These are phyloP conservation scores for Pleoardoris graminearum DNA, from an alignment of 2,329 filamentous ascomycete genomes.

Conservation along the genomic window DNA sequence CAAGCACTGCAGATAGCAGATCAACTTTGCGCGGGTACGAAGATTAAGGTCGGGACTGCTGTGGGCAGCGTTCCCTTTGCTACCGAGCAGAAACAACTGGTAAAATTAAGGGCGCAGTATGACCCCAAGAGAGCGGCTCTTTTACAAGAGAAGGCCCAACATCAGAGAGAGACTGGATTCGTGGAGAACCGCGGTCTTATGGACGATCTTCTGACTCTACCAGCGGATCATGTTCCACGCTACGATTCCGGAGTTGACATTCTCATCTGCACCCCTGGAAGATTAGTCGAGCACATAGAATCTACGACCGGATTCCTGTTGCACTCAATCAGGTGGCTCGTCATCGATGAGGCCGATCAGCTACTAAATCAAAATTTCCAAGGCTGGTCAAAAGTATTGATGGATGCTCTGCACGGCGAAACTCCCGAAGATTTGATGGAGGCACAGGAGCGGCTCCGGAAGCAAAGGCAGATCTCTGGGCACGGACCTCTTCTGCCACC, in stretches of 20 bases:
- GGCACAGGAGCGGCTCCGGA: conserved; percentile 57
- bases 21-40: conserved; percentile 69
- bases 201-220: conserved; percentile 44
- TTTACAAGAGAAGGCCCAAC: conserved; percentile 48
- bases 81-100: conserved; percentile 64
- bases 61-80: conserved; percentile 78
- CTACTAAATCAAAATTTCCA: conserved; percentile 90
- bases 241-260: conserved; percentile 79
- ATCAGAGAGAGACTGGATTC: conserved; percentile 35
- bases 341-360: conserved; percentile 93
- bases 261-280: conserved; percentile 87
- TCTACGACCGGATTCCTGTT: conserved; percentile 81
- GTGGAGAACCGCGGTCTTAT: conserved; percentile 45
- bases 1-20: conserved; percentile 82
- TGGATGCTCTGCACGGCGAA: conserved; percentile 61
- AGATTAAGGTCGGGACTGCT: conserved; percentile 77
- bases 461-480: conserved; percentile 42
- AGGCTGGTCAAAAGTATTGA: conserved; percentile 78
- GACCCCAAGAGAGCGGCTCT: conserved; percentile 63
- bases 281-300: conserved; percentile 87
- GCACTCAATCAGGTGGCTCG: conserved; percentile 78
- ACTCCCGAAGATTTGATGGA: conserved; percentile 51
- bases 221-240: conserved; percentile 66
- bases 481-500: conserved; percentile 34
- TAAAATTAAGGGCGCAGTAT: conserved; percentile 63